Evolutionary conservation across 2,329 filamentous ascomycete species (phyloP).

Genomic region (Neopestalotiopsis clavispora): DNA sequence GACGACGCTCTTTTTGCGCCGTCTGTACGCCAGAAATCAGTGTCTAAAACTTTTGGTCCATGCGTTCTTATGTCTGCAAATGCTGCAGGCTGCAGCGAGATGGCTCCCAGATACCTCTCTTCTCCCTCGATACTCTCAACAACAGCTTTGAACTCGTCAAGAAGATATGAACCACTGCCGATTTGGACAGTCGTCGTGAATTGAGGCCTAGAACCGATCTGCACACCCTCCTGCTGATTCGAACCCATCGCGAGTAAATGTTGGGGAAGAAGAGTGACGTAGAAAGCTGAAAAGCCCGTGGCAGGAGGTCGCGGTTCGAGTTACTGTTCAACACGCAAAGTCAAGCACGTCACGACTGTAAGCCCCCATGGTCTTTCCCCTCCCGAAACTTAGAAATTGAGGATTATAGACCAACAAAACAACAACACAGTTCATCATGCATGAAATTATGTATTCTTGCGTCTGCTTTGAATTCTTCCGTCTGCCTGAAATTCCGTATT

Average conservation of each 20-base stretch:
- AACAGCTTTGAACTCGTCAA: constrained; percentile 11
- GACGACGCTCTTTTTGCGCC: too few relatives aligned
- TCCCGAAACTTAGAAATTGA: too few relatives aligned
- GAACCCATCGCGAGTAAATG: neutral
- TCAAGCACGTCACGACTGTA: neutral
- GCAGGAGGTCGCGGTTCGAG: neutral
- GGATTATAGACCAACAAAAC: too few relatives aligned
- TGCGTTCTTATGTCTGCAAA: too few relatives aligned
- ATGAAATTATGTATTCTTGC: too few relatives aligned
- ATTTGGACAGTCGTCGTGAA: constrained; percentile 4
- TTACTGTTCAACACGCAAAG: neutral
- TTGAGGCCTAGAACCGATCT: neutral
- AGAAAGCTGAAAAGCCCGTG: neutral
- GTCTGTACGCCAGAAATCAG: too few relatives aligned
- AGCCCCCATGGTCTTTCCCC: too few relatives aligned
- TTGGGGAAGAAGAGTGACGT: neutral
- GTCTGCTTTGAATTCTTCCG: too few relatives aligned
- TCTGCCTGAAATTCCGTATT: too few relatives aligned
- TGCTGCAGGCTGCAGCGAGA: neutral
- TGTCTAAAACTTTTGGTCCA: too few relatives aligned
- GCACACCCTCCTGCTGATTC: neutral
- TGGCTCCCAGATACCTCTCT: constrained; percentile 10
- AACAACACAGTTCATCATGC: too few relatives aligned
- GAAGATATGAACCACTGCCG: neutral
- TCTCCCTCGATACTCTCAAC: constrained; percentile 7